Base-by-base conservation (phyloP, 75 land plant genomes). In the Cryptomeria japonica region DNA sequence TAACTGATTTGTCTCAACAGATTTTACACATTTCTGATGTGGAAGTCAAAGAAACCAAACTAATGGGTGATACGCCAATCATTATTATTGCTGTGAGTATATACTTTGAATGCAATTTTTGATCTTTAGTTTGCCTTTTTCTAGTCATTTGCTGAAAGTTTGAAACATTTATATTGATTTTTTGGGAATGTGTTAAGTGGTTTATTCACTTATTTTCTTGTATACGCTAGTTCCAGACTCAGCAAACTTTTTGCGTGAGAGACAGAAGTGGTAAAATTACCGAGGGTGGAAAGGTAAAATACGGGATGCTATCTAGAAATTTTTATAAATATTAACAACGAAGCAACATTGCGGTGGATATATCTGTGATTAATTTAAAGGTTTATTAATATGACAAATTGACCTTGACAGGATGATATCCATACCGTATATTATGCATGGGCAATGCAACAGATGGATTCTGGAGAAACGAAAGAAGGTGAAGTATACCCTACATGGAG, bases 341-440 rank as follows among this genome's bases (percentile, higher is more conserved):
- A n/a, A n/a, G n/a, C 55, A 12, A 44, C n/a, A 64, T 64, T 28
- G 22, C 51, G 36, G 55, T 37, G 25, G 64, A 80, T 28, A 34
- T n/a, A 18, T 47, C 44, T 19, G 11, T 87, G 39, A 9, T 32
- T 36, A 80, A 28, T 80, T 37, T 42, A 39, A 80, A 44, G 28
- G 46, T 31, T n/a, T 19, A 68, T 70, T 3, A 56, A 18, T n/a
- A 15, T 70, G 28, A 37, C 85, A 87, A n/a, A 46, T 82, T 87
- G 18, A 55, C 68, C 37, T 36, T 87, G 70, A 28, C 86, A 97
- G 99, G 99, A 97, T 83, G 94, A 97, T 37, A 97, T 97, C 37
- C 98, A 95, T 61, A 97, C 99, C 0, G 93, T 97, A 1, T 91
- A 91, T 56, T 95, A 97, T 92, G 97, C 97, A 64, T 97, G 99